Evolutionary conservation across 257 asterid species (phyloP).

Genomic region (Coffea eugenioides): DNA sequence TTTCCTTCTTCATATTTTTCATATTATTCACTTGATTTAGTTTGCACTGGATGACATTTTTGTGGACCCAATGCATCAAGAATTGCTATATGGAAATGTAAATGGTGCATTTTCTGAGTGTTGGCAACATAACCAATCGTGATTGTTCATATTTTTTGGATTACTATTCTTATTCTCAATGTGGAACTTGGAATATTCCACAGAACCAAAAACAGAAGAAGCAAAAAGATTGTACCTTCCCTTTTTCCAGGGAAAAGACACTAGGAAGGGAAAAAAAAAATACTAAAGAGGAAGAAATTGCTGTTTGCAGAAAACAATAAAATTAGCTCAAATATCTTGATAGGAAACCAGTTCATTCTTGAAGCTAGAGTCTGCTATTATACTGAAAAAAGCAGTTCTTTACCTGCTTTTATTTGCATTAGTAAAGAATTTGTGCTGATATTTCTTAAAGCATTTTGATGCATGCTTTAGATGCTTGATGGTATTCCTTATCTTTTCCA

Average conservation of each 20-base stretch:
- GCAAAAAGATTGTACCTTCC: background rate
- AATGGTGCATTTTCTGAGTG: background rate
- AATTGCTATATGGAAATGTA: background rate
- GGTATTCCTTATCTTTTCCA: background rate
- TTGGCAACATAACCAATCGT: background rate
- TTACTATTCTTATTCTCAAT: background rate
- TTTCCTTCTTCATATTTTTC: background rate
- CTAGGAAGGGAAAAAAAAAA: background rate
- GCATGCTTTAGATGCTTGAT: constrained; percentile 1
- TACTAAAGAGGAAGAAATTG: background rate
- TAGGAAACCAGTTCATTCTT: background rate
- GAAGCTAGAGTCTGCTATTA: background rate
- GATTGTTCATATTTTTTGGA: background rate
- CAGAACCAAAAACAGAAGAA: background rate
- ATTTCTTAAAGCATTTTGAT: background rate
- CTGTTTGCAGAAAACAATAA: background rate
- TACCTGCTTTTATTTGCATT: background rate
- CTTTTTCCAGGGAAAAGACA: background rate
- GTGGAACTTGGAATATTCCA: background rate
- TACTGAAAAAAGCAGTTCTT: background rate
- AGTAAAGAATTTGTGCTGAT: background rate
- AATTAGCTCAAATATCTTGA: background rate
- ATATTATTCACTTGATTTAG: background rate
- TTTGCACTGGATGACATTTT: too few relatives aligned
- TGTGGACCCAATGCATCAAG: background rate